These are phyloP conservation scores for Ophiostoma australiae DNA, from an alignment of 2,329 filamentous ascomycete genomes.

Conservation along the genomic window DNA sequence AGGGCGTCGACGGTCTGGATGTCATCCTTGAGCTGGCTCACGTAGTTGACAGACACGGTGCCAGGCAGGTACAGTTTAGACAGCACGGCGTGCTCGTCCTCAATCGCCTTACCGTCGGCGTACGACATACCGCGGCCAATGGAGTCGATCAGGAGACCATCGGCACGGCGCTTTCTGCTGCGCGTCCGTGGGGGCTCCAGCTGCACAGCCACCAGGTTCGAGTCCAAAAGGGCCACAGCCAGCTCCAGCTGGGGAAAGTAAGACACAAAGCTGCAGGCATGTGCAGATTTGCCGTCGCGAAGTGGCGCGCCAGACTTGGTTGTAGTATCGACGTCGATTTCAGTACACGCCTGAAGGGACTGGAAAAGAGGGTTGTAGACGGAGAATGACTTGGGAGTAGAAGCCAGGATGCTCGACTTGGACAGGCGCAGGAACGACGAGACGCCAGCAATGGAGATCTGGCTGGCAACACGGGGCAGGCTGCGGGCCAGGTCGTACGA, in stretches of 20 bases:
- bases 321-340: conserved; percentile 37
- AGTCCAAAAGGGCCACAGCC: conserved; percentile 59
- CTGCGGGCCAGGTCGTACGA: conserved; percentile 61
- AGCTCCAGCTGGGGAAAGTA: conserved; percentile 64
- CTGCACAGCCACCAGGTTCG: conserved; percentile 63
- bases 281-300: conserved; percentile 31
- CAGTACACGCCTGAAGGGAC: conserved; percentile 51
- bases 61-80: conserved; percentile 41
- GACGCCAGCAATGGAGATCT: conserved; percentile 47
- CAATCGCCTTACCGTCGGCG: conserved; percentile 10
- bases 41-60: conserved; percentile 47
- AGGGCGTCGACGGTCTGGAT: conserved; percentile 46
- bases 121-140: conserved; percentile 58
- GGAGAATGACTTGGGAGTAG: conserved; percentile 52
- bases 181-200: conserved; percentile 56
- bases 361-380: conserved; percentile 67
- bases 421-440: conserved; percentile 63
- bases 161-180: conserved; percentile 51
- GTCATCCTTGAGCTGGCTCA: conserved; percentile 43
- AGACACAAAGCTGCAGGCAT: conserved; percentile 45
- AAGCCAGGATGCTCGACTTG: conserved; percentile 59
- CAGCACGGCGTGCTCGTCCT: conserved; percentile 7
- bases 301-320: conserved; percentile 27
- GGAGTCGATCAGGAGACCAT: conserved; percentile 66
- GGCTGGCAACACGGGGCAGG: conserved; percentile 56